Evolutionary conservation across 768 basidiomycete species (phyloP), one percentile per base, ranked within the genome.

Genomic region (Mrakia gelida): DNA sequence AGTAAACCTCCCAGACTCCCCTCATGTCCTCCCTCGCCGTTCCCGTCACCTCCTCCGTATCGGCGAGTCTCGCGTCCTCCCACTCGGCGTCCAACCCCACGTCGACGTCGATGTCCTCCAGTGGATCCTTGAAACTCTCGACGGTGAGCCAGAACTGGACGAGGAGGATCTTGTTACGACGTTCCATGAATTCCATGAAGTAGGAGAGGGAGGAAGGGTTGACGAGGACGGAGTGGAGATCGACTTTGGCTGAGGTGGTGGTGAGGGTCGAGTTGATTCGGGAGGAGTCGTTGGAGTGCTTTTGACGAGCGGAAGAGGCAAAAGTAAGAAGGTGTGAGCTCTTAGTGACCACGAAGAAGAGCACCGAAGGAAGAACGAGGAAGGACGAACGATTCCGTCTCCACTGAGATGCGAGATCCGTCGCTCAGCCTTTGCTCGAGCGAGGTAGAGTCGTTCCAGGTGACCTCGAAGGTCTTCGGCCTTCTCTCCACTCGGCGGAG

Each of bases 161-260:
- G 15, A 94, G 89, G 18, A 93, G 82, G 18, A 95, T 92, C 43
- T 92, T 89, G 79, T 90, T 88, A 11, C 92, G 89, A 21, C 97
- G 89, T 81, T 98, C 97, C 93, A 98, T 95, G 81, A 93, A 97
- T 86, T 99, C 97, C 91, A 98, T 95, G 85, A 96, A 93, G 83
- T 97, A 96, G 2, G 93, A 94, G 3, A 98, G 88, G 0, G 94
- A 94, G 54, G 90, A 91, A 0, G 96, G 95, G 81, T 94, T 95
- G 32, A 90, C 86, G 4, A 99, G 89, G 72, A 98, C 88, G 73
- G 94, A 92, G 56, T 92, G 89, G 6, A 96, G 87, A 0, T 88
- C 86, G 32, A 92, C 84, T 16, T 76, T 73, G 16, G 88, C 63
- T 54, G 63, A 70, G n/a, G 73, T 28, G 13, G 77, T 34, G 61